Conservation (phyloP, 371 early-diverging fungal genomes). For the Mucor piriformis region DNA sequence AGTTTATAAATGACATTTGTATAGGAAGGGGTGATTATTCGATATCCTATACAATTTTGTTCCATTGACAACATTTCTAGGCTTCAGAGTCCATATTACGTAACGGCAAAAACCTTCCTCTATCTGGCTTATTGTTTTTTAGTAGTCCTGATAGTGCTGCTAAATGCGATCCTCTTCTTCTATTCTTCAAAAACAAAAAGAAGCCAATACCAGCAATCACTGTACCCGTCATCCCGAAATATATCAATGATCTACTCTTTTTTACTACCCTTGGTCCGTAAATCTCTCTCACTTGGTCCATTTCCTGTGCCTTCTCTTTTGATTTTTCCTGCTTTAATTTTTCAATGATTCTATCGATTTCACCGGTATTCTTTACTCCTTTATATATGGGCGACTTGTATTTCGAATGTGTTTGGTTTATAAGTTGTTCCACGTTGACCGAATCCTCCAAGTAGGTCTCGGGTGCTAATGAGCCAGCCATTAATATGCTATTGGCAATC, state of each 20-base stretch:
- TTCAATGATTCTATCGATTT: constrained; percentile 27
- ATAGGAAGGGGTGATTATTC: no score
- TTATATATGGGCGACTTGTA: constrained; percentile 35
- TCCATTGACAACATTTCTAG: constrained; percentile 9
- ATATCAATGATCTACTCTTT: constrained; percentile 18
- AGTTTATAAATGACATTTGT: no score
- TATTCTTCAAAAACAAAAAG: constrained; percentile 25
- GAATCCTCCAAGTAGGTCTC: constrained; percentile 17
- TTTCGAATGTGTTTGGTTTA: constrained; percentile 11
- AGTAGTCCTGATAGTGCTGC: constrained; percentile 33
- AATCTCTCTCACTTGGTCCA: constrained; percentile 6
- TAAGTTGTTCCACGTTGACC: constrained; percentile 13
- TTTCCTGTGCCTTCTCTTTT: constrained; percentile 3
- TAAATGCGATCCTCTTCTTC: constrained; percentile 24
- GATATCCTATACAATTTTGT: no score
- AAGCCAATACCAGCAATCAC: constrained; percentile 31
- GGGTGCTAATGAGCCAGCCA: constrained; percentile 36
- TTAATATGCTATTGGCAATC: constrained; percentile 45
- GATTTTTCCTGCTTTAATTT: constrained; percentile 30
- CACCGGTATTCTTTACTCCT: constrained; percentile 30
- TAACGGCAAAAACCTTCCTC: constrained; percentile 41
- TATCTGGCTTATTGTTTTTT: constrained; percentile 19
- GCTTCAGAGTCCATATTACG: constrained; percentile 35
- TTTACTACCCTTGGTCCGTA: background rate
- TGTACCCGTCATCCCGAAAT: constrained; percentile 25